These are phyloP conservation scores for Oryza meyeriana DNA, from an alignment of 176 grass and related monocot genomes.

Conservation along the genomic window DNA sequence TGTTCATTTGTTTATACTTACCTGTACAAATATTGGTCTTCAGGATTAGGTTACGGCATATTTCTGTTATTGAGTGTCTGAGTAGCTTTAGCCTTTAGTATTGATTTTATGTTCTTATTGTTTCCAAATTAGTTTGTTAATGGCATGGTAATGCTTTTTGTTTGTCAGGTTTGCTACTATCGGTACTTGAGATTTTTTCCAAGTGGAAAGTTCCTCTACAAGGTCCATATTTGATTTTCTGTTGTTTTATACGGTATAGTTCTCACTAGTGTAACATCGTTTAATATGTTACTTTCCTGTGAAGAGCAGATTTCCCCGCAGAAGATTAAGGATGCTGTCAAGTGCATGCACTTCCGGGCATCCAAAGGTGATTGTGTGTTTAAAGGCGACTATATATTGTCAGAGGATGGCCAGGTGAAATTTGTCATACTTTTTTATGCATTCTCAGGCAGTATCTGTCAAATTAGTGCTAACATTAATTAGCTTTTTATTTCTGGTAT, in stretches of 20 bases:
- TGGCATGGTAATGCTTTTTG: background rate
- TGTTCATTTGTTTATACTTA: background rate
- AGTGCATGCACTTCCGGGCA: slow-evolving; percentile 90
- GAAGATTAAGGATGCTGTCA: slow-evolving; percentile 86
- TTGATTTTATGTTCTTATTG: background rate
- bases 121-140: background rate
- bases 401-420: slow-evolving; percentile 63
- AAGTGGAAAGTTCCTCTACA: slow-evolving; percentile 85
- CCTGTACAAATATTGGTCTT: slow-evolving; percentile 10
- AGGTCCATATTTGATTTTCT: slow-evolving; percentile 46
- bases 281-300: slow-evolving; percentile 15
- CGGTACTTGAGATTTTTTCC: slow-evolving; percentile 93
- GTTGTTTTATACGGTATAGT: background rate
- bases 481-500: slow-evolving; percentile 24
- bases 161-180: slow-evolving; percentile 79
- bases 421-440: slow-evolving; percentile 4
- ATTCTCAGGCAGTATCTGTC: background rate
- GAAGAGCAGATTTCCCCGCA: slow-evolving; percentile 72
- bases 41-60: background rate
- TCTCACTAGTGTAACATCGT: background rate
- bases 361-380: slow-evolving; percentile 85
- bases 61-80: background rate
- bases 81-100: background rate
- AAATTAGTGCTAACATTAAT: slow-evolving; percentile 5
- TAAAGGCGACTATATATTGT: slow-evolving; percentile 75